Conservation (phyloP, 352 stramenopile species). For the Phytophthora niederhauseri region DNA sequence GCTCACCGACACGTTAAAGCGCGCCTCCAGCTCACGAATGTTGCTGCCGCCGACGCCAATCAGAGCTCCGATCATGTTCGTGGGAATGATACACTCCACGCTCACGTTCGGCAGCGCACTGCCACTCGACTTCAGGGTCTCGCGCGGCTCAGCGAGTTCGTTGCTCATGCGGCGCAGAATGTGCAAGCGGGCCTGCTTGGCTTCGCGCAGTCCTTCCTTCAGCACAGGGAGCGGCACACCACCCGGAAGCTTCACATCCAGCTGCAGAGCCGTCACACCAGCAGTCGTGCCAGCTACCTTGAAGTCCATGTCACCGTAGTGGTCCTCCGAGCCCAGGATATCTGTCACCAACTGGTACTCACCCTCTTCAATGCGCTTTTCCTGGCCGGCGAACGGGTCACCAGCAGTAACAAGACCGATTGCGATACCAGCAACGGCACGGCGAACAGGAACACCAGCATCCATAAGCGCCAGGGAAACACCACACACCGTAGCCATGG, state of each 20-base stretch:
- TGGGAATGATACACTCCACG: slow-evolving; percentile 69
- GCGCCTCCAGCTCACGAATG: slow-evolving; percentile 76
- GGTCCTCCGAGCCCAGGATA: slow-evolving; percentile 97
- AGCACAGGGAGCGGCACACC: slow-evolving; percentile 89
- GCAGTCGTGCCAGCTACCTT: slow-evolving; percentile 93
- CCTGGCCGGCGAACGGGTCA: slow-evolving; percentile 55
- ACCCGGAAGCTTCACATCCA: slow-evolving; percentile 96
- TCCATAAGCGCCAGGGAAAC: slow-evolving; percentile 97
- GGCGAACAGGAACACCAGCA: slow-evolving; percentile 95
- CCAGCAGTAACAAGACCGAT: slow-evolving; percentile 90
- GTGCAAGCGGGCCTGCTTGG: slow-evolving; percentile 76
- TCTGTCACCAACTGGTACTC: slow-evolving; percentile 95
- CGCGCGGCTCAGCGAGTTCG: slow-evolving; percentile 64
- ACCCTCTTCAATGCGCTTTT: slow-evolving; percentile 60
- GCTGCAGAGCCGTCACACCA: slow-evolving; percentile 96
- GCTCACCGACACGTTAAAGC: slow-evolving; percentile 61
- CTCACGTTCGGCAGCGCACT: slow-evolving; percentile 45
- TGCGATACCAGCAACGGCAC: slow-evolving; percentile 95
- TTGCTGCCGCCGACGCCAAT: slow-evolving; percentile 81
- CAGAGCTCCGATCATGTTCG: slow-evolving; percentile 57
- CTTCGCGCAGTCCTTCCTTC: slow-evolving; percentile 83
- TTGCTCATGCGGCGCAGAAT: slow-evolving; percentile 90
- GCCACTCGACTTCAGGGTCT: slow-evolving; percentile 54
- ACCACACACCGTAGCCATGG: slow-evolving; percentile 97
- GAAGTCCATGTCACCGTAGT: slow-evolving; percentile 99